Conservation (phyloP, 768 basidiomycete species). For the Mycena pura region DNA sequence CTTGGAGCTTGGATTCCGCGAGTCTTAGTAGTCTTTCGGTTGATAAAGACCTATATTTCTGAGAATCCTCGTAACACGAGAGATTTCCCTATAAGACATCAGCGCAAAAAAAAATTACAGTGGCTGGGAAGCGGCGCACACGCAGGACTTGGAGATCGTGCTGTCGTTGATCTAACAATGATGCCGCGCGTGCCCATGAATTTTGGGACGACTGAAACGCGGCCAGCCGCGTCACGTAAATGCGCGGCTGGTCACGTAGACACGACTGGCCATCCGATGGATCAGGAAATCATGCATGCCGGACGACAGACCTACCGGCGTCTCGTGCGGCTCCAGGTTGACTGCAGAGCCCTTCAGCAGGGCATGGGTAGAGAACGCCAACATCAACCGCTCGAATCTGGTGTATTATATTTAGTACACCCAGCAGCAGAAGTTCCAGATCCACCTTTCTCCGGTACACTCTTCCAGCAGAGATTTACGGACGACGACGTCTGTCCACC, state of each 20-base stretch:
- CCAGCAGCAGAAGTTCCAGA: background rate
- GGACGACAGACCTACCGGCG: constrained; percentile 24
- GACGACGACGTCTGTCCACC: constrained; percentile 66
- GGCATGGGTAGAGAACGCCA: constrained; percentile 60
- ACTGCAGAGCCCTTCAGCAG: constrained; percentile 42
- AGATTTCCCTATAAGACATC: background rate
- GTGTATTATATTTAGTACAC: background rate
- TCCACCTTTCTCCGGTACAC: constrained; percentile 56
- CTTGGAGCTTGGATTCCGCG: constrained; percentile 37
- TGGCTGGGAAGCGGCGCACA: constrained; percentile 24
- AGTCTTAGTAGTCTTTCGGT: constrained; percentile 40
- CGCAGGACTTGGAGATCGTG: constrained; percentile 38
- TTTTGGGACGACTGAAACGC: constrained; percentile 38
- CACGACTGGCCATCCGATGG: constrained; percentile 25
- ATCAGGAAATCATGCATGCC: background rate
- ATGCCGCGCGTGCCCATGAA: constrained; percentile 47
- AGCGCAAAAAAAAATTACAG: background rate
- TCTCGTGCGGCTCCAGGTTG: constrained; percentile 15
- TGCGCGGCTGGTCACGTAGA: constrained; percentile 40
- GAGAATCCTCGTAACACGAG: background rate
- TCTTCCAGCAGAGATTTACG: constrained; percentile 63
- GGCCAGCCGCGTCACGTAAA: constrained; percentile 42
- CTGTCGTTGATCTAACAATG: constrained; percentile 40
- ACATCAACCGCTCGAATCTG: constrained; percentile 59
- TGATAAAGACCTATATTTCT: constrained; percentile 32